Conservation (phyloP, 1,139 yeast genomes). For the Suhomyces maxii region DNA sequence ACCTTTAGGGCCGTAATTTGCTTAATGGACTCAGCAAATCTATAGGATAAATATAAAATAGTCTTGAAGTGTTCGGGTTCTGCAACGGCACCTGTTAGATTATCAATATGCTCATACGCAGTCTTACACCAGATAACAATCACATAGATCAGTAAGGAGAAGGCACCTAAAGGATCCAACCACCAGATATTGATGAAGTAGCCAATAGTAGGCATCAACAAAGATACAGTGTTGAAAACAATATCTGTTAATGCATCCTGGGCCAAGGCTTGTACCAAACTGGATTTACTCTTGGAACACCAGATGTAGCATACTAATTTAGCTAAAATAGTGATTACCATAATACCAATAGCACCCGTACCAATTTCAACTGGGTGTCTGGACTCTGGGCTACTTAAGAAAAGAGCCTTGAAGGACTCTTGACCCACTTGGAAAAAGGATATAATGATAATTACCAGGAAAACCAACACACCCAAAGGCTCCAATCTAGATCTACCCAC, state of each 20-base stretch:
- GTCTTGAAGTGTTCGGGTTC: constrained; percentile 63
- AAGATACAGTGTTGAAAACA: constrained; percentile 62
- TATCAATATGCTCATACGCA: constrained; percentile 71
- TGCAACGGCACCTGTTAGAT: constrained; percentile 75
- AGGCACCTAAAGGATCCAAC: constrained; percentile 76
- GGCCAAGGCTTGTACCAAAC: constrained; percentile 75
- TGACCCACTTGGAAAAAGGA: constrained; percentile 75
- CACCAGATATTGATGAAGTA: constrained; percentile 57
- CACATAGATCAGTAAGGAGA: constrained; percentile 60
- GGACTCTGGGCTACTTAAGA: constrained; percentile 30
- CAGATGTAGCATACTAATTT: constrained; percentile 64
- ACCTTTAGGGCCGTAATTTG: constrained; percentile 68
- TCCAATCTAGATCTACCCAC: constrained; percentile 73
- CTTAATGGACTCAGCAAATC: constrained; percentile 69
- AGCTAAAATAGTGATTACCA: constrained; percentile 60
- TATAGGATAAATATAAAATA: constrained; percentile 61
- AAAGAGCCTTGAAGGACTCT: constrained; percentile 49
- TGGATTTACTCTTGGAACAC: constrained; percentile 63
- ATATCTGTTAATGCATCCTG: constrained; percentile 83
- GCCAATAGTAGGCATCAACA: constrained; percentile 68
- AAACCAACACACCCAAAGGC: constrained; percentile 76
- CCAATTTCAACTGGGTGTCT: constrained; percentile 50
- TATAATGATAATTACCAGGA: constrained; percentile 67
- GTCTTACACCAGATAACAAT: constrained; percentile 62
- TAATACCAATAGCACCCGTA: constrained; percentile 54